Conservation (phyloP, 2,329 filamentous ascomycete species). For the Periconia sp. region DNA sequence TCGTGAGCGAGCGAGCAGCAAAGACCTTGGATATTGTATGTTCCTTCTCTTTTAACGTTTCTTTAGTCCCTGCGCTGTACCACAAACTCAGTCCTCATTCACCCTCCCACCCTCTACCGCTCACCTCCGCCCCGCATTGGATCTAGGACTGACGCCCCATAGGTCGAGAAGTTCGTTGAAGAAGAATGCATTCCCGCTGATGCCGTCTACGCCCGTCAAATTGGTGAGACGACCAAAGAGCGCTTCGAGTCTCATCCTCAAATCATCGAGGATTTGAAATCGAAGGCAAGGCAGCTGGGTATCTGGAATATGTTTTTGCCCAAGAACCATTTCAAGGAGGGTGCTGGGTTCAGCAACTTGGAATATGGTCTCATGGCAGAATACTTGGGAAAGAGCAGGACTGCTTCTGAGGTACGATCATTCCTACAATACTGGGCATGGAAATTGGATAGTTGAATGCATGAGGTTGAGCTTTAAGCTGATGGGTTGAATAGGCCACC, state of each 20-base stretch:
- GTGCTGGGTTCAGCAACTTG: slow-evolving; percentile 90
- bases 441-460: too few species aligned
- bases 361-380: slow-evolving; percentile 99
- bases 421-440: background rate
- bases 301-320: slow-evolving; percentile 99
- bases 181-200: slow-evolving; percentile 85
- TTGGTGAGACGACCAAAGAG: slow-evolving; percentile 71
- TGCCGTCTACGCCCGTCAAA: slow-evolving; percentile 77
- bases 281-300: slow-evolving; percentile 78
- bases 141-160: slow-evolving; percentile 4
- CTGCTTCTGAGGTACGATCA: slow-evolving; percentile 58
- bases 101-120: too few species aligned
- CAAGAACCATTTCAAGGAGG: slow-evolving; percentile 93
- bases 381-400: slow-evolving; percentile 83
- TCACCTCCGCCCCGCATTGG: too few species aligned
- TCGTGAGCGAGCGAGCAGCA: slow-evolving; percentile 83
- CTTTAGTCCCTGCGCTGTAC: background rate
- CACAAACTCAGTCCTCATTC: too few species aligned
- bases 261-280: slow-evolving; percentile 89
- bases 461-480: slow-evolving; percentile 13
- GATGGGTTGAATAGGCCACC: slow-evolving; percentile 60
- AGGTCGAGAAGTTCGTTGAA: slow-evolving; percentile 95
- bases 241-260: slow-evolving; percentile 81
- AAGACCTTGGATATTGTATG: slow-evolving; percentile 77
- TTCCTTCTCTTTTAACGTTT: background rate